Conservation (phyloP, 1,284 basidiomycete genomes). For the Pseudozyma thailandica region DNA sequence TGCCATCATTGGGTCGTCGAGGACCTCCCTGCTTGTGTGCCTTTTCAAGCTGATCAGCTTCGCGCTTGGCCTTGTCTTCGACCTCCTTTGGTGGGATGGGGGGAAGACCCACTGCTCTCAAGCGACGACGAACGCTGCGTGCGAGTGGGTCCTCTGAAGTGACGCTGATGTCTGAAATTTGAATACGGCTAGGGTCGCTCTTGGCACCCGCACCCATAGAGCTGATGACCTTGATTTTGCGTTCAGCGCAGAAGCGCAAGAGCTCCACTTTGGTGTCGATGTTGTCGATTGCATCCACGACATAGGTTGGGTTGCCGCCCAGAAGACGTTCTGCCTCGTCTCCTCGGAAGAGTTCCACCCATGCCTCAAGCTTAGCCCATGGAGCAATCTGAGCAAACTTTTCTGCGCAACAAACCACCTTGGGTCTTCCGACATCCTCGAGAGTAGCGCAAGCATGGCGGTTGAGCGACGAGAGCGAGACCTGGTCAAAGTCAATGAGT, state of each 20-base stretch:
- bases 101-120: conserved; percentile 71
- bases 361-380: conserved; percentile 74
- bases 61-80: conserved; percentile 28
- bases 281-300: conserved; percentile 81
- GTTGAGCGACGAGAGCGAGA: conserved; percentile 72
- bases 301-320: conserved; percentile 59
- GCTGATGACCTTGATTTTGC: conserved; percentile 74
- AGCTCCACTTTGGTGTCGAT: conserved; percentile 81
- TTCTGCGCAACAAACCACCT: conserved; percentile 84
- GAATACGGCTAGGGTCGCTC: conserved; percentile 90
- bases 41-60: conserved; percentile 38
- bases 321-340: conserved; percentile 49
- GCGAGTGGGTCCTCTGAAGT: conserved; percentile 96
- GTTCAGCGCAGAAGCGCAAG: conserved; percentile 61
- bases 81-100: conserved; percentile 52
- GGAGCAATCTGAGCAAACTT: conserved; percentile 77
- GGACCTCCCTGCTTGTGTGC: conserved; percentile 7
- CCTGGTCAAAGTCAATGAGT: conserved; percentile 67
- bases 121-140: conserved; percentile 82
- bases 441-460: conserved; percentile 88
- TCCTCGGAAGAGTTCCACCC: conserved; percentile 58
- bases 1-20: conserved; percentile 8
- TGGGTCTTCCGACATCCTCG: conserved; percentile 91
- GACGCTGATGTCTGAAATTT: conserved; percentile 90
- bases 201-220: conserved; percentile 99